These are phyloP conservation scores for Nothomitra cinnamomea DNA, from an alignment of 2,329 filamentous ascomycete species.

Conservation along the genomic window DNA sequence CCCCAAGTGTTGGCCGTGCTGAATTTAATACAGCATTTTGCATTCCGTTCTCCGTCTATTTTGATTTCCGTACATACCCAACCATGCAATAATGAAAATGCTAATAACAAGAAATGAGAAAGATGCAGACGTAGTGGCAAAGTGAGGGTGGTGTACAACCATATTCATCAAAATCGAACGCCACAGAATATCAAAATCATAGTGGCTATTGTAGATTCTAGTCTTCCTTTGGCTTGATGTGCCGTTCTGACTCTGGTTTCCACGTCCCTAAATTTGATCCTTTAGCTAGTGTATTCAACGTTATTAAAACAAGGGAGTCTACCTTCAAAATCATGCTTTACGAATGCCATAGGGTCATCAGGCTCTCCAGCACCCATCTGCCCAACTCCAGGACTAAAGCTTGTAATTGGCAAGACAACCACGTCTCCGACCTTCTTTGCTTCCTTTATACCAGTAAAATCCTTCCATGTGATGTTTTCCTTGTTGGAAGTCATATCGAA, in stretches of 20 bases:
- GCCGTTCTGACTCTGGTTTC: neutral
- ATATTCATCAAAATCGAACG: neutral
- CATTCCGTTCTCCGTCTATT: neutral
- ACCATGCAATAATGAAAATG: neutral
- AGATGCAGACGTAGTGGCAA: neutral
- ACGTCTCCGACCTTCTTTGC: conserved; percentile 87
- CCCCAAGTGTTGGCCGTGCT: no score
- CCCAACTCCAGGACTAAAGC: conserved; percentile 85
- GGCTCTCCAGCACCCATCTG: conserved; percentile 83
- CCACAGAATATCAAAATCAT: neutral
- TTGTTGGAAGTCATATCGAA: conserved; percentile 61
- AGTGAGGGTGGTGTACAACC: neutral
- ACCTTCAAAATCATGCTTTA: conserved; percentile 96
- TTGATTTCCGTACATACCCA: neutral
- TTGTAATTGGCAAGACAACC: conserved; percentile 84
- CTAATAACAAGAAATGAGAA: neutral
- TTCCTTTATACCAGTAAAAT: conserved; percentile 75
- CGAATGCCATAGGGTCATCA: conserved; percentile 91
- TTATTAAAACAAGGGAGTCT: conserved; percentile 14
- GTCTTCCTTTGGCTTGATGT: neutral
- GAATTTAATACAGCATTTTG: neutral
- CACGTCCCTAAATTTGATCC: neutral
- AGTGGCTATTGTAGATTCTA: neutral
- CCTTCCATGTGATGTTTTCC: conserved; percentile 63
- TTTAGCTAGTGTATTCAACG: neutral